Conservation (phyloP, 306 rosid genomes). For the Oemleria cerasiformis region DNA sequence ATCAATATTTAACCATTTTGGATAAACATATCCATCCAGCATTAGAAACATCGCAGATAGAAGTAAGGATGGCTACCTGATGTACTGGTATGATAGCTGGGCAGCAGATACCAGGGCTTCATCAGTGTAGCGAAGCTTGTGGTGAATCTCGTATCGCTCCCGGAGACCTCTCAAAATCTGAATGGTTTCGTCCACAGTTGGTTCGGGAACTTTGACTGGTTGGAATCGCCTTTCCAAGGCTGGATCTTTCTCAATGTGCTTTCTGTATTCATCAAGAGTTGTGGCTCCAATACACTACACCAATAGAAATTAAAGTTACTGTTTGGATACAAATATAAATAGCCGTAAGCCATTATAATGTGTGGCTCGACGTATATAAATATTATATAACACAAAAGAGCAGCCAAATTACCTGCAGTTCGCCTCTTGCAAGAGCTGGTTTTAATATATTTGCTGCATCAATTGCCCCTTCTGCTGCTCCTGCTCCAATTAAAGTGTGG, state of each 20-base stretch:
- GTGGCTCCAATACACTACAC: constrained; percentile 97
- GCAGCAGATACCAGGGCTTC: constrained; percentile 92
- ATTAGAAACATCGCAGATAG: neutral
- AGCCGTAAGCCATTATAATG: constrained; percentile 7
- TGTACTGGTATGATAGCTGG: constrained; percentile 83
- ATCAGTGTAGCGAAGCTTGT: constrained; percentile 93
- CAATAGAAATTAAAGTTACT: constrained; percentile 22
- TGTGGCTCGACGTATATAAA: neutral
- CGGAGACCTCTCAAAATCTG: constrained; percentile 84
- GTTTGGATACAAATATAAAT: neutral
- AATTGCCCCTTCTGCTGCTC: constrained; percentile 98
- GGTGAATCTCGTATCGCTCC: constrained; percentile 93
- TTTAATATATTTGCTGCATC: constrained; percentile 94
- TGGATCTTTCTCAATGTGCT: constrained; percentile 94
- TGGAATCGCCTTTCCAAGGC: constrained; percentile 94
- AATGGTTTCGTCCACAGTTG: constrained; percentile 84
- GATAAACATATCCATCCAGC: neutral
- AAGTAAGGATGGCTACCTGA: constrained; percentile 50
- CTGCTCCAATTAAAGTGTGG: constrained; percentile 95
- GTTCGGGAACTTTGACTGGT: constrained; percentile 95
- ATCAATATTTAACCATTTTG: neutral
- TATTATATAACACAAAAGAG: too few species aligned
- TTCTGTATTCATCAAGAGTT: constrained; percentile 90
- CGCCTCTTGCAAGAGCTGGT: constrained; percentile 98
- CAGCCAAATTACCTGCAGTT: constrained; percentile 66